Conservation (phyloP, 2,329 filamentous ascomycete species). For the Coniochaeta hoffmannii region DNA sequence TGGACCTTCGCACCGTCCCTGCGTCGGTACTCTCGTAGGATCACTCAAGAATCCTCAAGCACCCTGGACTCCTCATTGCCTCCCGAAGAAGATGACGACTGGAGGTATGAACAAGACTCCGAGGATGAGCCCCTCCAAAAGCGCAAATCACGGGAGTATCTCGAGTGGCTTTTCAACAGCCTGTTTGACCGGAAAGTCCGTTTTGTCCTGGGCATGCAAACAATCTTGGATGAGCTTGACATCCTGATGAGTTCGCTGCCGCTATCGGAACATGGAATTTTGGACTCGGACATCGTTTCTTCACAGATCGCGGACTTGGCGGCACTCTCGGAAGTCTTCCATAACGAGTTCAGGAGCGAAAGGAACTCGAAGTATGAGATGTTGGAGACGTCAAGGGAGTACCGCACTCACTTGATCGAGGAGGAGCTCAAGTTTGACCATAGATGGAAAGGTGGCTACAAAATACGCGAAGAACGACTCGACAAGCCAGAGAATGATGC, state of each 20-base stretch:
- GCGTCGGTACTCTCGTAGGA: not conserved
- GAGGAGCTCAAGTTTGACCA: not conserved
- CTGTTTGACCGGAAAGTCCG: not conserved
- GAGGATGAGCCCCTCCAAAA: not conserved
- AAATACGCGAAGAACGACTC: too few relatives aligned
- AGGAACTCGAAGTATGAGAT: not conserved
- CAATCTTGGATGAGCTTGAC: not conserved
- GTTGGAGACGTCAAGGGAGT: not conserved
- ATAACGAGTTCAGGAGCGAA: not conserved
- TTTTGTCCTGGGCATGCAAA: not conserved
- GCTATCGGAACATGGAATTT: not conserved
- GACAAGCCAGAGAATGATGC: too few relatives aligned
- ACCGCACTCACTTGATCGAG: not conserved
- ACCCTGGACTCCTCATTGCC: too few relatives aligned
- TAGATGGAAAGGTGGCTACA: not conserved
- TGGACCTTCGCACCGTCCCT: not conserved
- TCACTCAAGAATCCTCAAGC: too few relatives aligned
- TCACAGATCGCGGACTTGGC: not conserved
- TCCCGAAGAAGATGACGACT: not conserved
- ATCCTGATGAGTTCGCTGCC: not conserved
- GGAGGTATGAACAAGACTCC: not conserved
- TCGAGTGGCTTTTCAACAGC: not conserved
- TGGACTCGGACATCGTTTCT: not conserved
- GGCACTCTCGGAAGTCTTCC: not conserved
- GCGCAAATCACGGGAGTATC: not conserved